These are phyloP conservation scores for Fraxinus nigra DNA, from an alignment of 305 asterid genomes.

Conservation along the genomic window DNA sequence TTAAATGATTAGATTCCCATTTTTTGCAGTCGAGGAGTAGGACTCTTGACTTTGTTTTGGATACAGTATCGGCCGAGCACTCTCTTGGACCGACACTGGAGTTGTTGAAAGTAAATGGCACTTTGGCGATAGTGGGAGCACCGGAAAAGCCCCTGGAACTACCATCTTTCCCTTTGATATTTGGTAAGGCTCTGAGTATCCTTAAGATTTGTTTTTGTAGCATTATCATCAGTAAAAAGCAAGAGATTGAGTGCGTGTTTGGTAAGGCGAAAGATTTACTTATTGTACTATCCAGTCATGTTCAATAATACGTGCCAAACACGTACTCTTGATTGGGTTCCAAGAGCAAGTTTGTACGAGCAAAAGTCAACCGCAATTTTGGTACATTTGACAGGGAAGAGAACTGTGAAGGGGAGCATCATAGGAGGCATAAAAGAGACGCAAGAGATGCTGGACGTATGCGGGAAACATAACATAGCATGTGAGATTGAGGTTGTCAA, in stretches of 20 bases:
- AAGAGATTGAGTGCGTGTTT: not conserved
- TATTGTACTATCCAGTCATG: not conserved
- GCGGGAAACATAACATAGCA: constrained; percentile 64
- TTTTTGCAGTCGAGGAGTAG: constrained; percentile 48
- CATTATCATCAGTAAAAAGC: not conserved
- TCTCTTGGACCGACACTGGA: constrained; percentile 61
- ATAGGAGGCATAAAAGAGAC: constrained; percentile 81
- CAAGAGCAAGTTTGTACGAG: not conserved
- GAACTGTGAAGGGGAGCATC: constrained; percentile 76
- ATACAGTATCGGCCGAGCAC: constrained; percentile 65
- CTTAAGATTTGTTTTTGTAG: not conserved
- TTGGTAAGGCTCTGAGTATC: constrained; percentile 33
- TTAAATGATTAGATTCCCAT: not conserved
- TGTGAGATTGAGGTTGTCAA: constrained; percentile 70
- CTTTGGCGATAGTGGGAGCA: constrained; percentile 63
- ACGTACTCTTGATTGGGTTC: not conserved
- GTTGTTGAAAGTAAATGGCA: constrained; percentile 62
- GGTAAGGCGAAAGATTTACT: not conserved
- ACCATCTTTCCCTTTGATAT: constrained; percentile 63
- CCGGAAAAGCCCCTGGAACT: constrained; percentile 74
- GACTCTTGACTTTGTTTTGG: constrained; percentile 57
- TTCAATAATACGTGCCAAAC: not conserved
- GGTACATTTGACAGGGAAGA: constrained; percentile 47
- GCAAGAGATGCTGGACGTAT: constrained; percentile 75
- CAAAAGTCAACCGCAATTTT: not conserved